Evolutionary conservation across 2,329 filamentous ascomycete species (phyloP).

Genomic region (Botrytis aclada): DNA sequence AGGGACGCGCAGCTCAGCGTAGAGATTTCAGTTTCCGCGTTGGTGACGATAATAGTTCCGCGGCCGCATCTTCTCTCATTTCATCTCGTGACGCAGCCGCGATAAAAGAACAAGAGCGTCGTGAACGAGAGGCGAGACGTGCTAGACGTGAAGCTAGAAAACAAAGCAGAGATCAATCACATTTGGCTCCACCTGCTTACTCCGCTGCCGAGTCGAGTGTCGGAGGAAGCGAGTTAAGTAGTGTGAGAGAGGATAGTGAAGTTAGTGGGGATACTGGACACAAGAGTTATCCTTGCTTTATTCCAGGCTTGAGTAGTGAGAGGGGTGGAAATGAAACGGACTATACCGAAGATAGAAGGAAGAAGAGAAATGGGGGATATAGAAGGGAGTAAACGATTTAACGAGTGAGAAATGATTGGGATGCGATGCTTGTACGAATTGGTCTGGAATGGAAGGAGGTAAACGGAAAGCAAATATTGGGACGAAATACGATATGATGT

Average conservation of each 20-base stretch:
- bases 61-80: conserved; percentile 12
- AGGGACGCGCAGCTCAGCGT: conserved; percentile 44
- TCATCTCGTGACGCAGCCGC: conserved; percentile 18
- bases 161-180: conserved; percentile 25
- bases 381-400: conserved; percentile 10
- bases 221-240: conserved; percentile 22
- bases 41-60: conserved; percentile 35
- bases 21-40: conserved; percentile 37
- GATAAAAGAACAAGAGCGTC: conserved; percentile 22
- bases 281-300: conserved; percentile 38
- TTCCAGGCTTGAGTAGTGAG: conserved; percentile 35
- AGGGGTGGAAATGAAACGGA: conserved; percentile 26
- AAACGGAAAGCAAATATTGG: not conserved
- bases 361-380: conserved; percentile 29
- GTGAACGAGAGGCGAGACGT: conserved; percentile 19
- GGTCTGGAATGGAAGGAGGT: not conserved
- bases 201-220: conserved; percentile 10
- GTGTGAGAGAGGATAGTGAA: conserved; percentile 26
- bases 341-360: conserved; percentile 36
- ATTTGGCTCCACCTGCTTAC: conserved; percentile 15
- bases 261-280: conserved; percentile 36
- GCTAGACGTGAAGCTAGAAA: conserved; percentile 26
- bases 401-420: not conserved
- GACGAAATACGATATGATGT: conserved; percentile 5
- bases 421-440: not conserved